These are phyloP conservation scores for Sporothrix dimorphospora DNA, from an alignment of 2,329 filamentous ascomycete genomes.

Conservation along the genomic window DNA sequence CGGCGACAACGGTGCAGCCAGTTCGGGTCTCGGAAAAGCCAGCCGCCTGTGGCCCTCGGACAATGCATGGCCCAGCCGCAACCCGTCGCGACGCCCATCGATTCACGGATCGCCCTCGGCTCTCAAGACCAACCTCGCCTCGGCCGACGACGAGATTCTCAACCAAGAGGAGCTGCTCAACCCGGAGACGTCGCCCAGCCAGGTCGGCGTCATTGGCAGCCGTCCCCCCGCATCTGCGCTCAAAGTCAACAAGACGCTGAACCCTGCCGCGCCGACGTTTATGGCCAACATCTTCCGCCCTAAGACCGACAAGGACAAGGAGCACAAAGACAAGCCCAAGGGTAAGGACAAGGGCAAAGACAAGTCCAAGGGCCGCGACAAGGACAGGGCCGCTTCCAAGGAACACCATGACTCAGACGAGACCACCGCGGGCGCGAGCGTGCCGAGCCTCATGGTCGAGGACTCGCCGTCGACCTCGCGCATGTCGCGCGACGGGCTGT, in stretches of 20 bases:
- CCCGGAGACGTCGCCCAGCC: slow-evolving; percentile 56
- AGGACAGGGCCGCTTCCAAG: slow-evolving; percentile 43
- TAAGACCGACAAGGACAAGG: slow-evolving; percentile 48
- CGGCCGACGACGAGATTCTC: slow-evolving; percentile 66
- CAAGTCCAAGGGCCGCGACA: slow-evolving; percentile 43
- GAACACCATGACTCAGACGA: slow-evolving; percentile 13
- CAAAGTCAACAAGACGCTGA: slow-evolving; percentile 60
- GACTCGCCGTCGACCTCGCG: slow-evolving; percentile 53
- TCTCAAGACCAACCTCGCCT: slow-evolving; percentile 63
- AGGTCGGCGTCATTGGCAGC: slow-evolving; percentile 78
- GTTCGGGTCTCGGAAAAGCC: slow-evolving; percentile 49
- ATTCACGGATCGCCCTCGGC: slow-evolving; percentile 73
- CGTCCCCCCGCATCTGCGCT: slow-evolving; percentile 55
- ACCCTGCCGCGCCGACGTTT: slow-evolving; percentile 88
- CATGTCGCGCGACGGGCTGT: slow-evolving; percentile 59
- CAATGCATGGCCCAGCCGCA: slow-evolving; percentile 61
- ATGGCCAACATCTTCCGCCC: slow-evolving; percentile 68
- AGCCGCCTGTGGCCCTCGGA: slow-evolving; percentile 68
- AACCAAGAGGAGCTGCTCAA: slow-evolving; percentile 60
- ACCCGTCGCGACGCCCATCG: slow-evolving; percentile 78
- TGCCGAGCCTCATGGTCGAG: slow-evolving; percentile 48
- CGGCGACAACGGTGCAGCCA: slow-evolving; percentile 43
- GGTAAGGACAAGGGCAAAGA: slow-evolving; percentile 46
- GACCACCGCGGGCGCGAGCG: slow-evolving; percentile 43
- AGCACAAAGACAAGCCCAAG: slow-evolving; percentile 43